Percentiles rank a stretch among this genome's conserved stretches.
Conservation (phyloP, 73 alveolate genomes). For the Effrenium voratum region DNA sequence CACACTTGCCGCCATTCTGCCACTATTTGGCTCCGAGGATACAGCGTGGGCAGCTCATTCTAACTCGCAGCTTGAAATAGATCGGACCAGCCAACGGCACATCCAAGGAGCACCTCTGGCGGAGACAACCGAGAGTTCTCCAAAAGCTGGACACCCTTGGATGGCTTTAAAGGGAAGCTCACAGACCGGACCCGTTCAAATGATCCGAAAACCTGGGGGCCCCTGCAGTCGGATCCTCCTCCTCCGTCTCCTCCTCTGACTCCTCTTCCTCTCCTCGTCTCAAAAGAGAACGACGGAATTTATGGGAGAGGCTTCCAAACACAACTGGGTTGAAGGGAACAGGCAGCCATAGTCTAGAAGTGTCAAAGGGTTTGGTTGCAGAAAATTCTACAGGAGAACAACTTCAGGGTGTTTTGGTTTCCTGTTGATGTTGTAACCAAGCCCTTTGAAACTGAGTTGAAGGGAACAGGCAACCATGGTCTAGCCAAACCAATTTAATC, state of each 20-base stretch:
- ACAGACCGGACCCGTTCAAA: background rate
- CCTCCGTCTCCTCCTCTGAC: slow-evolving; percentile 50
- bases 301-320: background rate
- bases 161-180: background rate
- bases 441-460: too few species aligned
- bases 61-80: background rate
- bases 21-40: too few species aligned
- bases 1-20: too few species aligned
- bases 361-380: too few species aligned
- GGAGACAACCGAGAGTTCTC: background rate
- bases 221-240: slow-evolving; percentile 1
- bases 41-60: too few species aligned
- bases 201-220: background rate
- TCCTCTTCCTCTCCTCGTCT: slow-evolving; percentile 36
- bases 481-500: too few species aligned
- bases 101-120: background rate
- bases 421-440: too few species aligned
- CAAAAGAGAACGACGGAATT: background rate
- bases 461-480: too few species aligned
- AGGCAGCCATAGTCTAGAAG: too few species aligned
- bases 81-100: background rate
- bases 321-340: too few species aligned
- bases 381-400: too few species aligned
- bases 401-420: too few species aligned
- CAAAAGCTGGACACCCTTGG: background rate